Evolutionary conservation across 306 rosid species (phyloP).

Genomic region (Castanea sativa): DNA sequence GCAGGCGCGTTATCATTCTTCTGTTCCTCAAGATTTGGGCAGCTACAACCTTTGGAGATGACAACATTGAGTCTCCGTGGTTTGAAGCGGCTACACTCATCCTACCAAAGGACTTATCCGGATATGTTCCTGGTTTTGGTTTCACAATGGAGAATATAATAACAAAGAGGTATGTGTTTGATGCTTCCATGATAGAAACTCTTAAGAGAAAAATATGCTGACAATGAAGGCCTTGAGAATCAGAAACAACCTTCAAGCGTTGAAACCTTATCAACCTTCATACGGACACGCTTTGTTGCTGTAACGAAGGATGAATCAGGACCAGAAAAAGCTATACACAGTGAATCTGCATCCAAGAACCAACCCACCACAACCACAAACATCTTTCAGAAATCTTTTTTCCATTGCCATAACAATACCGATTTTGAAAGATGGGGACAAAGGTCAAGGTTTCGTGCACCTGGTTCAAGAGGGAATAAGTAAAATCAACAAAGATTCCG

Average conservation of each 20-base stretch:
- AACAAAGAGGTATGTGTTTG: slow-evolving; percentile 52
- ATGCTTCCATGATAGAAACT: slow-evolving; percentile 30
- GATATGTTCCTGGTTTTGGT: slow-evolving; percentile 17
- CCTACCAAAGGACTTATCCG: slow-evolving; percentile 34
- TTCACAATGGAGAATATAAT: slow-evolving; percentile 31
- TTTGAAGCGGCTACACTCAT: slow-evolving; percentile 45
- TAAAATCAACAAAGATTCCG: too few species aligned
- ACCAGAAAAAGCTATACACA: too few species aligned
- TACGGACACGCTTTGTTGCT: too few species aligned
- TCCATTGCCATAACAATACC: too few species aligned
- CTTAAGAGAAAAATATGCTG: slow-evolving; percentile 29
- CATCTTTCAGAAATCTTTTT: too few species aligned
- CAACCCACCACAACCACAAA: too few species aligned
- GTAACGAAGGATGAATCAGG: too few species aligned
- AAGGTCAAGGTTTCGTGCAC: too few species aligned
- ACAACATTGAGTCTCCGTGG: slow-evolving; percentile 18
- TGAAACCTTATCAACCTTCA: too few species aligned
- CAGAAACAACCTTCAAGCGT: slow-evolving; percentile 30
- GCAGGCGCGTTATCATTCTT: slow-evolving; percentile 43
- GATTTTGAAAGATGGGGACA: too few species aligned
- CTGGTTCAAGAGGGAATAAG: too few species aligned
- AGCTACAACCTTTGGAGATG: slow-evolving; percentile 18
- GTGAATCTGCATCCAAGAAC: too few species aligned
- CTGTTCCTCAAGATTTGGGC: slow-evolving; percentile 48
- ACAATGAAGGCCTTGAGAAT: background rate